These are phyloP conservation scores for Lipomyces oligophaga DNA, from an alignment of 805 yeast species.

Conservation along the genomic window DNA sequence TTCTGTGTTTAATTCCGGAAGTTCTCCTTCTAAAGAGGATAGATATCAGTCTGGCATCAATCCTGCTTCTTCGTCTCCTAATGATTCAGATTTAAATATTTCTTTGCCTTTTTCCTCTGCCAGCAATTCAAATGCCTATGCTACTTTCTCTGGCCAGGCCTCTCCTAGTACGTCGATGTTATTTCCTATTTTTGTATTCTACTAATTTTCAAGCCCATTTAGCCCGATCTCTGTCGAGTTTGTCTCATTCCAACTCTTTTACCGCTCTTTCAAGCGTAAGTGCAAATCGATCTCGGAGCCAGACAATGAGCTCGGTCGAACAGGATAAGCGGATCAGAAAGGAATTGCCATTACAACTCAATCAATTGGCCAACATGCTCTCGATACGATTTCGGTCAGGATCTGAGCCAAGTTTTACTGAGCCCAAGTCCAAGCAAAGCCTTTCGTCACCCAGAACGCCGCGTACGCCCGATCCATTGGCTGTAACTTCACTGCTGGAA, in stretches of 20 bases:
- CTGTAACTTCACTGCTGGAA: conserved; percentile 10
- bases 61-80: no score
- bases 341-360: conserved; percentile 2
- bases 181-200: not conserved
- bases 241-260: conserved; percentile 6
- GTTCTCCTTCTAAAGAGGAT: conserved; percentile 5
- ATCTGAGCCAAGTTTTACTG: conserved; percentile 24
- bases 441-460: conserved; percentile 5
- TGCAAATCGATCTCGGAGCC: conserved; percentile 19
- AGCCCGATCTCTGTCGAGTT: conserved; percentile 14
- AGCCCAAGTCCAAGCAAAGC: conserved; percentile 2
- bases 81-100: conserved; percentile 13
- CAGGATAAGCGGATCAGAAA: conserved; percentile 6
- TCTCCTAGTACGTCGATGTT: conserved; percentile 10
- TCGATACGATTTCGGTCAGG: conserved; percentile 21
- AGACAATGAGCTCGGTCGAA: conserved; percentile 22
- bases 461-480: not conserved
- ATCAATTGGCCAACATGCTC: conserved; percentile 12
- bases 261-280: not conserved
- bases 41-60: not conserved
- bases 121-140: conserved; percentile 9
- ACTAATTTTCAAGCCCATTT: conserved; percentile 1
- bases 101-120: not conserved
- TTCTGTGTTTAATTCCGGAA: conserved; percentile 8
- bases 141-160: conserved; percentile 16